Base-by-base conservation (phyloP, 2,329 filamentous ascomycete genomes). In the Alternaria hordeiaustralica region DNA sequence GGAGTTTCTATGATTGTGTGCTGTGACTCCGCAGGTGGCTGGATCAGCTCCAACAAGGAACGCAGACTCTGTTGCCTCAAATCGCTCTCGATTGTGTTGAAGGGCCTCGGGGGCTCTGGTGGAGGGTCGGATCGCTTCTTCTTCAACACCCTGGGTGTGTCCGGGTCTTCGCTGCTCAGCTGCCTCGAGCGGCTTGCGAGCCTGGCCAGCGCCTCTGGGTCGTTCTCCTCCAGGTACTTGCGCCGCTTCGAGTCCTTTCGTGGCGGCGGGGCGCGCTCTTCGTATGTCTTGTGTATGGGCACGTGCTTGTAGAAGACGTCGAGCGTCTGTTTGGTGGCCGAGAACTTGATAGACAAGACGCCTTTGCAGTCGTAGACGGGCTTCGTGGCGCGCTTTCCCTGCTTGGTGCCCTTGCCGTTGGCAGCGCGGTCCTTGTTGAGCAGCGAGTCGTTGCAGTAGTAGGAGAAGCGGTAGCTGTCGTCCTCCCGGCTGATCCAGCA, bases 391-490 rank as follows among this genome's bases (percentile, higher is more conserved):
- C 72, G 73, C 70, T 76, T 77, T 49, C 78, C 78, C 56, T 76
- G 63, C 63, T 79, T 79, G 5, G 76, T 74, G 23, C 78, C 78
- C 58, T 81, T 81, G 30, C 79, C 79, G 62, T 85, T 84, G 8
- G 82, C 82, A 47, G 82, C 82, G 50, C 83, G 78, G 68, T 84
- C 83, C 67, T 84, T 85, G 71, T 85, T 85, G 71, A 84, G 80
- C 71, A 84, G 76, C 68, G 81, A 83, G 74, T 85, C 83, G 69
- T 84, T 83, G 73, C 83, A 85, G 65, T 83, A 83, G 74, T 84
- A 84, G 28, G 81, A 83, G 74, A 83, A 84, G 64, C 82, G 79
- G 65, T 79, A 81, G 69, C 78, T 79, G 53, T 83, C 82, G 62
- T 84, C 81, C 62, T 83, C 82, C 41, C 83, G 73, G 65, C 81